Percentiles rank a stretch among this genome's conserved stretches.
Conservation (phyloP, 768 basidiomycete genomes). For the Russula sp. region DNA sequence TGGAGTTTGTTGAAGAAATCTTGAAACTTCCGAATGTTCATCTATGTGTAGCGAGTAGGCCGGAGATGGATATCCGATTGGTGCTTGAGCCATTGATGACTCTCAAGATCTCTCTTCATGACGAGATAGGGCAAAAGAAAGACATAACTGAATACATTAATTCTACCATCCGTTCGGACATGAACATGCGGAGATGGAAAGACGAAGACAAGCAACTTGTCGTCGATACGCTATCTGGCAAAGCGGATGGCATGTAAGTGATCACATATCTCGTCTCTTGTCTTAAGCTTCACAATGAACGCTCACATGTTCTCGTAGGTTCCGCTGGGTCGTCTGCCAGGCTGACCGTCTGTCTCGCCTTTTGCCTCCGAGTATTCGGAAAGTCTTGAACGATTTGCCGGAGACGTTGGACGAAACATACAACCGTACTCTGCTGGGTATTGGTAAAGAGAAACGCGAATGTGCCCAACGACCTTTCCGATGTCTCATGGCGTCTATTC, state of each 20-base stretch:
- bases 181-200: constrained; percentile 15
- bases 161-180: neutral
- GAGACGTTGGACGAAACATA: constrained; percentile 13
- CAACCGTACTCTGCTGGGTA: neutral
- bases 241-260: constrained; percentile 21
- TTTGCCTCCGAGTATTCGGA: neutral
- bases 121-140: neutral
- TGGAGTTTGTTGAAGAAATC: neutral
- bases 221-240: neutral
- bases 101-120: neutral
- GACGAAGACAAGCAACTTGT: neutral
- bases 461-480: too few relatives aligned
- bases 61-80: neutral
- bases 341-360: constrained; percentile 1
- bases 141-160: constrained; percentile 8
- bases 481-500: too few relatives aligned
- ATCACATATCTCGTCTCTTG: too few relatives aligned
- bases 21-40: neutral
- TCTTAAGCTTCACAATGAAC: too few relatives aligned
- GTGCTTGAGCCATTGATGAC: neutral
- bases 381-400: neutral
- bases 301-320: neutral
- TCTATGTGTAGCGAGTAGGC: constrained; percentile 2
- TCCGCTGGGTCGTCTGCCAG: constrained; percentile 15
- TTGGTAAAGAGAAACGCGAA: too few relatives aligned